Conservation (phyloP, 768 basidiomycete species). For the Tubosaeta brunneosetosa region DNA sequence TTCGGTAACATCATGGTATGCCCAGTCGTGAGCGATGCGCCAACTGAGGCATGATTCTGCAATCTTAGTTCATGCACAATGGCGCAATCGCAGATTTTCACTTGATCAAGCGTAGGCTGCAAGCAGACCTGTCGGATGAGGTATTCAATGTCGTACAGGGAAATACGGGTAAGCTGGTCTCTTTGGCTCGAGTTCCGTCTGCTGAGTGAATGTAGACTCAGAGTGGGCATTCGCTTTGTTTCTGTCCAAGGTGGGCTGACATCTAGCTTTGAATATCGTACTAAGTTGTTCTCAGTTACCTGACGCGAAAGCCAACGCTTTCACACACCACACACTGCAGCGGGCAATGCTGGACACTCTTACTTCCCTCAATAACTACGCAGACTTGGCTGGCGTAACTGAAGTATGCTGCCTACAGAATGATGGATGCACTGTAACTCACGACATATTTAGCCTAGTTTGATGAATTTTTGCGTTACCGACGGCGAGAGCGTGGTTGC, state of each 20-base stretch:
- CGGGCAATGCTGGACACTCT: slow-evolving; percentile 90
- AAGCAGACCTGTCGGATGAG: slow-evolving; percentile 71
- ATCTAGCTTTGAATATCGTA: not conserved
- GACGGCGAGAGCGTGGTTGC: slow-evolving; percentile 93
- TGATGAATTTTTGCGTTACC: slow-evolving; percentile 95
- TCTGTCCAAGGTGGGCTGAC: slow-evolving; percentile 61
- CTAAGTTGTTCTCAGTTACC: slow-evolving; percentile 52
- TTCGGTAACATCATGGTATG: slow-evolving; percentile 88
- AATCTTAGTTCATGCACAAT: slow-evolving; percentile 89
- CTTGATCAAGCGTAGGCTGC: slow-evolving; percentile 75
- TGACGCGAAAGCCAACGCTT: slow-evolving; percentile 69
- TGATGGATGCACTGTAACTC: not conserved
- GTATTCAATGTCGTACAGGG: slow-evolving; percentile 86
- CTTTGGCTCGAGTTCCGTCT: not conserved
- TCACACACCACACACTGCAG: slow-evolving; percentile 67
- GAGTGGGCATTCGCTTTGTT: slow-evolving; percentile 97
- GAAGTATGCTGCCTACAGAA: slow-evolving; percentile 46
- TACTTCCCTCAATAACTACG: slow-evolving; percentile 66
- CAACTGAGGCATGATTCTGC: not conserved
- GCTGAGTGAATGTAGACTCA: slow-evolving; percentile 53
- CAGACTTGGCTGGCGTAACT: slow-evolving; percentile 64
- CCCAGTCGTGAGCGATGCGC: not conserved
- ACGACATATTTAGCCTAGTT: slow-evolving; percentile 54
- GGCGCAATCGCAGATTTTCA: slow-evolving; percentile 87
- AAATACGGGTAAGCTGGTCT: slow-evolving; percentile 66